Conservation (phyloP, 768 basidiomycete genomes). For the Neoboletus subvelutipes region DNA sequence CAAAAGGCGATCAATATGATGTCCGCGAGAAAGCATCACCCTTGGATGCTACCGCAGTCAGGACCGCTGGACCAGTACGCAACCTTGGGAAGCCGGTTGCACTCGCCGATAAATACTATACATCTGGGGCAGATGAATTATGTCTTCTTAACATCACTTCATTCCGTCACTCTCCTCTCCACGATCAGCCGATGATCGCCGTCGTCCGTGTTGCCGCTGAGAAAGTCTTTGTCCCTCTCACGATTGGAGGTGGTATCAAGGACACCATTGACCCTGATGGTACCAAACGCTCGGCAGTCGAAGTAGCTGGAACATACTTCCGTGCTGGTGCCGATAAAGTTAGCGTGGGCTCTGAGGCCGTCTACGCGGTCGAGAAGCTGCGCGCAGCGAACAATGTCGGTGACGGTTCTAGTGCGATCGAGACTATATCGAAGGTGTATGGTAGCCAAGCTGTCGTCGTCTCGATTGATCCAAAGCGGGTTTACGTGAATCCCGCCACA, state of each 20-base stretch:
- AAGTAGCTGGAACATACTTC: slow-evolving; percentile 96
- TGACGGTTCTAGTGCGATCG: slow-evolving; percentile 84
- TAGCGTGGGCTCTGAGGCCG: slow-evolving; percentile 95
- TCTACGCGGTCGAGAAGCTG: slow-evolving; percentile 87
- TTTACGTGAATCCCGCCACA: slow-evolving; percentile 63
- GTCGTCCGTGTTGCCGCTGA: slow-evolving; percentile 90
- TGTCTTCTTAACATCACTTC: slow-evolving; percentile 99
- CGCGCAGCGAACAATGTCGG: slow-evolving; percentile 47
- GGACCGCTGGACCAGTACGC: slow-evolving; percentile 75
- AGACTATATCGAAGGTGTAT: slow-evolving; percentile 86
- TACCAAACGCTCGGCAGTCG: slow-evolving; percentile 79
- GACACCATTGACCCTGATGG: slow-evolving; percentile 95
- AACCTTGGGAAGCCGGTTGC: slow-evolving; percentile 98
- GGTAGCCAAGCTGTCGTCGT: slow-evolving; percentile 98
- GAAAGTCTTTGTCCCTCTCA: slow-evolving; percentile 93
- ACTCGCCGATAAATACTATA: slow-evolving; percentile 83
- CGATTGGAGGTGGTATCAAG: slow-evolving; percentile 98
- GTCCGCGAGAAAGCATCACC: slow-evolving; percentile 74
- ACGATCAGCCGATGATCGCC: slow-evolving; percentile 97
- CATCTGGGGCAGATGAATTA: slow-evolving; percentile 90
- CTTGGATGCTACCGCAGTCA: slow-evolving; percentile 33
- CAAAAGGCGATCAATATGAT: slow-evolving; percentile 99
- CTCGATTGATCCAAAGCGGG: slow-evolving; percentile 89
- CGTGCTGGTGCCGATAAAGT: slow-evolving; percentile 98
- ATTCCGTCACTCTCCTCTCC: slow-evolving; percentile 93